Evolutionary conservation across 2,329 filamentous ascomycete species (phyloP).

Genomic region (Pezicula carpinea): DNA sequence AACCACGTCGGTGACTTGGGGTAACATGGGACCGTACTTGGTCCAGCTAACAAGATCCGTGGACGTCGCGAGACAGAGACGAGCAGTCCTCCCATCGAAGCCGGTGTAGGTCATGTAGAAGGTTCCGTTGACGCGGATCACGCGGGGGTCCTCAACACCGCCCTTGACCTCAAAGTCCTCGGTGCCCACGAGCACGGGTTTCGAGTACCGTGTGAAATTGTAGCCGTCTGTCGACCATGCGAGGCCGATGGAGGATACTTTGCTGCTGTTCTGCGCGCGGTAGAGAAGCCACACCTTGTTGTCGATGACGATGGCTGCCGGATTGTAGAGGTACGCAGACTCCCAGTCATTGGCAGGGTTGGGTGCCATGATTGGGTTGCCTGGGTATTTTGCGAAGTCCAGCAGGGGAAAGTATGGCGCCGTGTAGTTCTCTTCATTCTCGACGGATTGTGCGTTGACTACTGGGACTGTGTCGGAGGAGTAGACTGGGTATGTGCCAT

Average conservation of each 20-base stretch:
- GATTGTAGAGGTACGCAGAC: constrained; percentile 27
- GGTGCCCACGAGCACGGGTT: constrained; percentile 28
- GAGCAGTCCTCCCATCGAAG: constrained; percentile 27
- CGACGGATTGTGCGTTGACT: constrained; percentile 6
- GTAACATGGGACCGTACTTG: constrained; percentile 27
- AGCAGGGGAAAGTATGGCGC: constrained; percentile 17
- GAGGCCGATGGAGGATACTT: constrained; percentile 30
- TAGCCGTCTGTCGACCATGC: constrained; percentile 33
- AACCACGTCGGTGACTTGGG: constrained; percentile 16
- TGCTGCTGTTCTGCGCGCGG: constrained; percentile 30
- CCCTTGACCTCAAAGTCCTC: constrained; percentile 29
- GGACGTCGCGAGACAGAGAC: constrained; percentile 32
- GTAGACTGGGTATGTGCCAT: no score
- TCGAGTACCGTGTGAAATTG: constrained; percentile 29
- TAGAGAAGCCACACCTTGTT: constrained; percentile 31
- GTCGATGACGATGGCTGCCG: constrained; percentile 26
- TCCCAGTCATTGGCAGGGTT: constrained; percentile 23
- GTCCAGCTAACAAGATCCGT: constrained; percentile 31
- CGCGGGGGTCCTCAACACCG: constrained; percentile 32
- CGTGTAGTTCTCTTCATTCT: constrained; percentile 13
- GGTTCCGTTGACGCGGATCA: constrained; percentile 31
- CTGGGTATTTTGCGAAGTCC: constrained; percentile 13
- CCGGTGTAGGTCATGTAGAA: constrained; percentile 35
- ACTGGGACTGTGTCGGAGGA: constrained; percentile 6
- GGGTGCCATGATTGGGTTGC: constrained; percentile 17